Conservation (phyloP, 2,329 filamentous ascomycete species). For the Botrytis fabae region DNA sequence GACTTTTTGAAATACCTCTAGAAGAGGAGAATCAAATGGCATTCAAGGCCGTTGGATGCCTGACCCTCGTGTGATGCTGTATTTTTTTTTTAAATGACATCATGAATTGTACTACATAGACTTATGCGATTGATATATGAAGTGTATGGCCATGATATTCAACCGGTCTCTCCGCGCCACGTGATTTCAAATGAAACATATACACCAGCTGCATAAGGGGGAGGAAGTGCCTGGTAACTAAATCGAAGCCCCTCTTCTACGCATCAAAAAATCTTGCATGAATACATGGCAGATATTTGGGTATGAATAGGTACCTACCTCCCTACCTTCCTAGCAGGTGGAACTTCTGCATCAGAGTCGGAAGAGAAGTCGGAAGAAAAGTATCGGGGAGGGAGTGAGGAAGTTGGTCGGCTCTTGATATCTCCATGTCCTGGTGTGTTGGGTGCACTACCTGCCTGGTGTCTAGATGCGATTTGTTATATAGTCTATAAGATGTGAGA, state of each 20-base stretch:
- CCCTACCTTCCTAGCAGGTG: no score
- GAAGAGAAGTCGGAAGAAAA: not conserved
- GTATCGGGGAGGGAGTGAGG: no score
- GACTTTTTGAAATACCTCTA: conserved; percentile 12
- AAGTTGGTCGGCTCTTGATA: not conserved
- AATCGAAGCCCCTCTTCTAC: not conserved
- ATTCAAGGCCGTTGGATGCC: conserved; percentile 10
- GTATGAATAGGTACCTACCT: no score
- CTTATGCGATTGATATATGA: conserved; percentile 17
- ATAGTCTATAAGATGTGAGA: no score
- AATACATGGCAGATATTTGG: not conserved
- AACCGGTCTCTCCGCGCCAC: not conserved
- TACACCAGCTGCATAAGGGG: not conserved
- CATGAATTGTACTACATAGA: conserved; percentile 19
- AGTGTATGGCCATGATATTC: conserved; percentile 7
- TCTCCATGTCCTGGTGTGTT: not conserved
- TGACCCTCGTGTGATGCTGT: conserved; percentile 14
- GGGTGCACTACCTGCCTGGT: not conserved
- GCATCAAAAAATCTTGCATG: not conserved
- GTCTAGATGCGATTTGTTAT: no score
- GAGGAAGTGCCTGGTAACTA: not conserved
- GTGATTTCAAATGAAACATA: conserved; percentile 16
- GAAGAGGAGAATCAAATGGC: conserved; percentile 16
- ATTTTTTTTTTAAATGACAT: conserved; percentile 24
- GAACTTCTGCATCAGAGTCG: not conserved